These are phyloP conservation scores for Fusarium sp. DNA, from an alignment of 2,329 filamentous ascomycete species.

Conservation along the genomic window DNA sequence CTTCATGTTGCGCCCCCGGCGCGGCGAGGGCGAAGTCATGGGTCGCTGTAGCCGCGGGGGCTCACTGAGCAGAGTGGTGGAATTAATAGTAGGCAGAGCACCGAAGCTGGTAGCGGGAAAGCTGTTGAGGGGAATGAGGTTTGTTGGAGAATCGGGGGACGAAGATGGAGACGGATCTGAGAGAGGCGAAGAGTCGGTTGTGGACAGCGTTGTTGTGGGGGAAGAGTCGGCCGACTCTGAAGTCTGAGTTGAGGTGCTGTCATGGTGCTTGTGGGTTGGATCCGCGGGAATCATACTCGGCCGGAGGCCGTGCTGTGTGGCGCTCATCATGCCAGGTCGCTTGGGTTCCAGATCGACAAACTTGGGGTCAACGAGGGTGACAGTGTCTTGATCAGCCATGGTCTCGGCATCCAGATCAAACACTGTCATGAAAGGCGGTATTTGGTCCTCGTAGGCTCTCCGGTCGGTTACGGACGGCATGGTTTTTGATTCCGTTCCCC, in stretches of 20 bases:
- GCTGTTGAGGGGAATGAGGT: conserved; percentile 77
- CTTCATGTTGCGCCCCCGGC: conserved; percentile 85
- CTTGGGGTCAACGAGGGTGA: conserved; percentile 67
- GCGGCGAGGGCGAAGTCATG: conserved; percentile 76
- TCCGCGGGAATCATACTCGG: conserved; percentile 58
- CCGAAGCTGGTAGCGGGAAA: conserved; percentile 73
- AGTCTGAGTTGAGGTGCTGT: conserved; percentile 81
- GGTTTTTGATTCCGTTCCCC: conserved; percentile 46
- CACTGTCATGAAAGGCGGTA: conserved; percentile 82
- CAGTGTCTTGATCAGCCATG: conserved; percentile 65
- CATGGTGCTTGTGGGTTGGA: conserved; percentile 75
- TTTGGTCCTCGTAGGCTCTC: conserved; percentile 75
- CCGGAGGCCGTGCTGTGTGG: conserved; percentile 53
- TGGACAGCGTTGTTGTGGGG: conserved; percentile 93
- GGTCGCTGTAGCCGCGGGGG: conserved; percentile 62
- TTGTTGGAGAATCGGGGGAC: conserved; percentile 89
- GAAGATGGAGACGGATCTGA: conserved; percentile 93
- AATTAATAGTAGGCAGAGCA: conserved; percentile 45
- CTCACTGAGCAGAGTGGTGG: conserved; percentile 54
- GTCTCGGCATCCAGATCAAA: conserved; percentile 73
- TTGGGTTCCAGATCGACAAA: conserved; percentile 62
- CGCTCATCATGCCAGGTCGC: conserved; percentile 53
- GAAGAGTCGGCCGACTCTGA: conserved; percentile 93
- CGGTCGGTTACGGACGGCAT: conserved; percentile 74
- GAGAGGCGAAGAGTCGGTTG: conserved; percentile 89